phyloP scores from a whole-genome alignment of 768 basidiomycete genomes.

The Lentinus tigrinus region DNA sequence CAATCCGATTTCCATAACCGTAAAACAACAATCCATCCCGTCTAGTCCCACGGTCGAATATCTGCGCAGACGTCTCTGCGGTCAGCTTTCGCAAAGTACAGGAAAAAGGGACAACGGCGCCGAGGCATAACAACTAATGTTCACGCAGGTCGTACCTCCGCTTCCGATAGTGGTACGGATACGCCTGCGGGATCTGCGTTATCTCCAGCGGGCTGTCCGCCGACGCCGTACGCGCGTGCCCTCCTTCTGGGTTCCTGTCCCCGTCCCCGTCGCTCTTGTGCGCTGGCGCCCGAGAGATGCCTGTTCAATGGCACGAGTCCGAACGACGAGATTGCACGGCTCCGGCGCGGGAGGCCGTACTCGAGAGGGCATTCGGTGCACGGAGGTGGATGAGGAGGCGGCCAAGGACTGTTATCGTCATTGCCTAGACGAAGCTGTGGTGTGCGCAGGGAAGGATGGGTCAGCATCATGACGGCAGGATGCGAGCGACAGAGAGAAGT shows the following conservation, averaged over 20 bases:
- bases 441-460: neutral
- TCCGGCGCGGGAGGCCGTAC: neutral
- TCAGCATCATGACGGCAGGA: too few species aligned
- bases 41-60: too few species aligned
- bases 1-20: too few species aligned
- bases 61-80: too few species aligned
- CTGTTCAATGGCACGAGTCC: constrained; percentile 8
- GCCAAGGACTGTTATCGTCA: constrained; percentile 33
- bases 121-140: neutral
- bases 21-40: too few species aligned
- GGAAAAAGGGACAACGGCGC: too few species aligned
- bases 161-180: constrained; percentile 11
- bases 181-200: neutral
- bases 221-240: neutral
- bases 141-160: constrained; percentile 11
- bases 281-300: neutral
- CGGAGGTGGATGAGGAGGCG: constrained; percentile 34
- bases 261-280: neutral
- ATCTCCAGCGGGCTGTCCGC: neutral
- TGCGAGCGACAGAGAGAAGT: too few species aligned
- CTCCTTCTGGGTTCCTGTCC: neutral
- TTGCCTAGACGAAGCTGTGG: constrained; percentile 36
- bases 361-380: constrained; percentile 22
- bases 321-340: constrained; percentile 9
- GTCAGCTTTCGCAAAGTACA: too few species aligned